Evolutionary conservation across 441 rosid species (phyloP), one percentile per base, ranked within the genome.

Genomic region (Biscutella auriculata): DNA sequence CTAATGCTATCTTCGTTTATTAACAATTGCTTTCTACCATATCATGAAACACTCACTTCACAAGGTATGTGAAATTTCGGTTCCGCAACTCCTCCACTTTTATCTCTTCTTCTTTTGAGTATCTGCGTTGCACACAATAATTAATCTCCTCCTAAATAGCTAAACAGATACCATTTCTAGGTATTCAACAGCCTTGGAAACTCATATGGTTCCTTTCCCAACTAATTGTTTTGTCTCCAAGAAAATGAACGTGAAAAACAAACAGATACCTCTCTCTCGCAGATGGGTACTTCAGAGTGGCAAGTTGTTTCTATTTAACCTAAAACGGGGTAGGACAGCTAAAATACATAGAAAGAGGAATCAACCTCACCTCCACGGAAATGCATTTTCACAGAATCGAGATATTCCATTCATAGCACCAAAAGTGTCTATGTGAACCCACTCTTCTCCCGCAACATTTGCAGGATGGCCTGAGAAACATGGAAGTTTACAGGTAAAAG

Each of bases 401-500:
- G 97, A 93, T 68, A 93, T 93, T 34, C 99, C 99, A 79, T 82
- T 87, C 87, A 89, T 89, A 70, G 97, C 99, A 19, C 96, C 78
- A 76, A 74, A 93, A 8, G 95, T 57, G 73, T 93, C 99, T 41
- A 93, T 87, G 70, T 89, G 99, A 72, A 93, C 81, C 94, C 77
- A 81, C 89, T 75, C 78, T 62, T 55, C 73, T 49, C 76, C 84
- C 39, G 69, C 64, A 10, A 57, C 71, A 70, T 76, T 66, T 33
- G 46, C 64, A 53, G 75, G 57, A 61, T 48, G 62, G 44, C 88
- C 97, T 87, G 83, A 4, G 37, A 62, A 43, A 46, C 30, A 68
- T 34, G 43, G 29, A 35, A 41, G 64, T 34, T 48, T 42, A 34
- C 46, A 53, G n/a, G 43, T 37, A 21, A 35, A 28, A 37, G 6